Evolutionary conservation across 805 yeast genomes (phyloP).

Genomic region (Teunomyces pallodes): DNA sequence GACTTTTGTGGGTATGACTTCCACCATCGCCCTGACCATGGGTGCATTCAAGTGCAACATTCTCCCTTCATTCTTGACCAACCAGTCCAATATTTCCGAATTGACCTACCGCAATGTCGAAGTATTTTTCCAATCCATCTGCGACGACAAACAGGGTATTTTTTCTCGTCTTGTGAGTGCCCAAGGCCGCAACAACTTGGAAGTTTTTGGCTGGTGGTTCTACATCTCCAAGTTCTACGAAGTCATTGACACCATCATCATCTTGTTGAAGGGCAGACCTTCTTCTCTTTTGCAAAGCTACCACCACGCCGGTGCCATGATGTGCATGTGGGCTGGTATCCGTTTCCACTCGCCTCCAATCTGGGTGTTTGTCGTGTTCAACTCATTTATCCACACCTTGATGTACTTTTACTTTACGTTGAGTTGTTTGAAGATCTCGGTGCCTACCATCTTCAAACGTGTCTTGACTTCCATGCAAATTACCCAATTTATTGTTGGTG

Average conservation of each 20-base stretch:
- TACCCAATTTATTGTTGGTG: constrained; percentile 66
- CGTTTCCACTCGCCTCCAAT: constrained; percentile 70
- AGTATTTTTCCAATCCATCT: constrained; percentile 58
- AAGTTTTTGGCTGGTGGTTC: constrained; percentile 62
- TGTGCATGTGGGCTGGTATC: constrained; percentile 79
- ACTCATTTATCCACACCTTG: constrained; percentile 72
- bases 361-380: constrained; percentile 78
- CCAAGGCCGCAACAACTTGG: constrained; percentile 36
- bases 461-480: constrained; percentile 66
- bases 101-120: constrained; percentile 21
- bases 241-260: constrained; percentile 65
- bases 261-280: constrained; percentile 64
- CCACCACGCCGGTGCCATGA: constrained; percentile 78
- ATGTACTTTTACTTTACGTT: constrained; percentile 71
- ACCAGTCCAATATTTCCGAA: not conserved
- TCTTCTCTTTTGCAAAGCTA: constrained; percentile 67
- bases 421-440: constrained; percentile 54
- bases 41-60: constrained; percentile 17
- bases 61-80: constrained; percentile 9
- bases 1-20: constrained; percentile 67
- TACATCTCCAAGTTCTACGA: constrained; percentile 71
- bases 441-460: constrained; percentile 57
- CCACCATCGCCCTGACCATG: constrained; percentile 45
- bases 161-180: constrained; percentile 35
- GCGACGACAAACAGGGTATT: constrained; percentile 59